Evolutionary conservation across 75 land plant species (phyloP).

Genomic region (Pinus taeda): DNA sequence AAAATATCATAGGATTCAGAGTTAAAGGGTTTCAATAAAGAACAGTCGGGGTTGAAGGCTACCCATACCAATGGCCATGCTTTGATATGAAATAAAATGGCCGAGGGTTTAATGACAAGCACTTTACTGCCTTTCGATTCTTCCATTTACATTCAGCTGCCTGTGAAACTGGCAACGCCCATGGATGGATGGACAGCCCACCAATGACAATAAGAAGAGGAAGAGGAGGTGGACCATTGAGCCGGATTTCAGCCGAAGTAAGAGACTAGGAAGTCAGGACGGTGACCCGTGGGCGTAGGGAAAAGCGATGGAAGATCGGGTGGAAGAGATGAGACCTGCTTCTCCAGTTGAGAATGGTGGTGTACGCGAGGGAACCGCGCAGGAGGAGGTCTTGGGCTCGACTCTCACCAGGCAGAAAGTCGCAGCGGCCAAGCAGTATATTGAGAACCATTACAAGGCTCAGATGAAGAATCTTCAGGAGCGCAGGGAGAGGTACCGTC

Average conservation of each 20-base stretch:
- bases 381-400: conserved; percentile 37
- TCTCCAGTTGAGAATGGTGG: conserved; percentile 2
- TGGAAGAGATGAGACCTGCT: not conserved
- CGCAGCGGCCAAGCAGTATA: conserved; percentile 81
- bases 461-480: conserved; percentile 83
- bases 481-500: conserved; percentile 61
- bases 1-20: no score
- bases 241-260: not conserved
- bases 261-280: not conserved
- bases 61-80: no score
- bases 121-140: no score
- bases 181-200: not conserved
- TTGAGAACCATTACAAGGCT: conserved; percentile 74
- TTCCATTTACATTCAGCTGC: no score
- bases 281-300: not conserved
- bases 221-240: not conserved
- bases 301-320: conserved; percentile 5
- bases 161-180: no score
- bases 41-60: no score
- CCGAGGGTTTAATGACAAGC: no score
- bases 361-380: conserved; percentile 5
- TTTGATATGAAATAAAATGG: no score
- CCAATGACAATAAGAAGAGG: not conserved
- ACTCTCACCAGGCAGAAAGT: conserved; percentile 71
- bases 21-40: no score